Evolutionary conservation across 2,329 filamentous ascomycete genomes (phyloP).

Genomic region (Botrytis tulipae): DNA sequence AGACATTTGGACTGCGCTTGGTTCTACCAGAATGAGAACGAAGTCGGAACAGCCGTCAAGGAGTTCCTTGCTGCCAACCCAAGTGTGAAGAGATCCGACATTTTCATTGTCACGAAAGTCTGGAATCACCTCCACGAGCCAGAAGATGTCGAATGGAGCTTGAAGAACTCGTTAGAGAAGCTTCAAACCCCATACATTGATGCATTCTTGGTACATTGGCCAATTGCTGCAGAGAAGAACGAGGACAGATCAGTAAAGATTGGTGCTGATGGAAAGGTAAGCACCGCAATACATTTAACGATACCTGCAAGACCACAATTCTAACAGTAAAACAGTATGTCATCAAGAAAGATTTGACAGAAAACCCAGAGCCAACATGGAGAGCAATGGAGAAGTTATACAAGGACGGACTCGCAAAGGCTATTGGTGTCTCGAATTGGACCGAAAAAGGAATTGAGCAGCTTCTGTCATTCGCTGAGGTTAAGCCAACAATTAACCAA

Average conservation of each 20-base stretch:
- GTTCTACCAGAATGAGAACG: constrained; percentile 77
- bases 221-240: constrained; percentile 72
- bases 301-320: neutral
- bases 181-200: constrained; percentile 79
- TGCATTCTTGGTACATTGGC: constrained; percentile 81
- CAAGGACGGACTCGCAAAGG: constrained; percentile 54
- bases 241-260: constrained; percentile 59
- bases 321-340: constrained; percentile 46
- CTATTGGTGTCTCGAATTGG: constrained; percentile 62
- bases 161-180: constrained; percentile 69
- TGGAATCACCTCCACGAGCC: constrained; percentile 58
- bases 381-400: constrained; percentile 70
- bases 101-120: constrained; percentile 36
- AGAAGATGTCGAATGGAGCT: constrained; percentile 62
- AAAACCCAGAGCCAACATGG: constrained; percentile 68
- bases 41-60: constrained; percentile 76
- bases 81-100: constrained; percentile 54
- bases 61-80: constrained; percentile 60
- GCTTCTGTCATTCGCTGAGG: constrained; percentile 48
- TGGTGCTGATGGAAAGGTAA: constrained; percentile 51
- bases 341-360: constrained; percentile 62
- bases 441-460: constrained; percentile 53
- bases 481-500: constrained; percentile 53
- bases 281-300: neutral
- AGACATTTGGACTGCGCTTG: constrained; percentile 68